Percentiles rank a stretch among this genome's conserved stretches.
Evolutionary conservation across 139 green algal species (phyloP).

Genomic region (Spirogloea muscicola): DNA sequence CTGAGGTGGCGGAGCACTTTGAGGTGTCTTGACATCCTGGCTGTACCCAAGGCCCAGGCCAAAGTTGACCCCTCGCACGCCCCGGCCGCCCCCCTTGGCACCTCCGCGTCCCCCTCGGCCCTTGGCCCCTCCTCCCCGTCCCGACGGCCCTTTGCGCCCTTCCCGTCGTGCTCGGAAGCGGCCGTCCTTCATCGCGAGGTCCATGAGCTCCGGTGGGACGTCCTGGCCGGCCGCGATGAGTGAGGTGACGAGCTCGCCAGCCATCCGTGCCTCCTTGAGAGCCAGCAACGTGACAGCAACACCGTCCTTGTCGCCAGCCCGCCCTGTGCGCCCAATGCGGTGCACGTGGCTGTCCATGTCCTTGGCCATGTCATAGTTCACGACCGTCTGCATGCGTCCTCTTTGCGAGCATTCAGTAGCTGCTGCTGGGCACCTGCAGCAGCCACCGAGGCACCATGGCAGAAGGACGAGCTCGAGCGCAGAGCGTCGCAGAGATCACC

Average conservation of each 20-base stretch:
- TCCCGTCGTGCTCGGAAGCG: not conserved
- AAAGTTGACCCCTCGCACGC: constrained; percentile 11
- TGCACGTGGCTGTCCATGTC: constrained; percentile 89
- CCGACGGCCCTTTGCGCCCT: not conserved
- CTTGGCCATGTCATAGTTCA: constrained; percentile 77
- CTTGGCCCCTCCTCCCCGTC: not conserved
- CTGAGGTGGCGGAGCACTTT: not conserved
- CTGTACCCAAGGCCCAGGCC: constrained; percentile 28
- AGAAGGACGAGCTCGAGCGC: no score
- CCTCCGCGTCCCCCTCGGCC: not conserved
- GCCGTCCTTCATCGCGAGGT: constrained; percentile 43
- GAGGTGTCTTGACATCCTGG: not conserved
- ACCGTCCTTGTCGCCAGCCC: constrained; percentile 90
- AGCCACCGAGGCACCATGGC: no score
- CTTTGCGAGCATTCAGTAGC: no score
- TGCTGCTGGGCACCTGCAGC: no score
- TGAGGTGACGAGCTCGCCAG: constrained; percentile 65
- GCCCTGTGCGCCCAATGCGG: constrained; percentile 87
- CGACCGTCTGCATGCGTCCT: no score
- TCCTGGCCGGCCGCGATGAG: constrained; percentile 70
- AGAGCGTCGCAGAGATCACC: no score
- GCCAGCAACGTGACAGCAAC: constrained; percentile 77
- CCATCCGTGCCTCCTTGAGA: constrained; percentile 57
- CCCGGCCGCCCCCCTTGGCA: not conserved
- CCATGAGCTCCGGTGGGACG: constrained; percentile 53